A percentile compares a stretch with the other conserved stretches of the same genome.
Conservation (phyloP, 2,329 filamentous ascomycete genomes). For the Hysterium pulicare region DNA sequence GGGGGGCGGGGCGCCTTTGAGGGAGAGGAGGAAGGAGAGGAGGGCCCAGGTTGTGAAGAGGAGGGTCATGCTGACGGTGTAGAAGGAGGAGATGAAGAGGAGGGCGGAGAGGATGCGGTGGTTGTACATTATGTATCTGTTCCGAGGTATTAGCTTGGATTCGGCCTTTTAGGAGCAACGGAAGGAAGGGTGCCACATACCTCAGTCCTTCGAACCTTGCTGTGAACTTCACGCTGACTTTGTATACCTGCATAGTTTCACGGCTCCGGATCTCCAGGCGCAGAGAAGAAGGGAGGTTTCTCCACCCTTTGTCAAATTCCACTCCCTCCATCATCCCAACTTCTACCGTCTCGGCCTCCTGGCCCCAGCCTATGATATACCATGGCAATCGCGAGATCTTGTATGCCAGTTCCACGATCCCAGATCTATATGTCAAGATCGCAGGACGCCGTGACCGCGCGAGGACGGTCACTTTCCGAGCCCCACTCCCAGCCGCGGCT, state of each 20-base stretch:
- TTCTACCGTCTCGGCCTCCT: conserved; percentile 61
- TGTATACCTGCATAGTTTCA: conserved; percentile 72
- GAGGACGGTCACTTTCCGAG: conserved; percentile 24
- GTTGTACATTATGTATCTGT: conserved; percentile 79
- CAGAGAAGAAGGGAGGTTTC: conserved; percentile 52
- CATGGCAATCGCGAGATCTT: conserved; percentile 53
- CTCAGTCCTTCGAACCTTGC: conserved; percentile 72
- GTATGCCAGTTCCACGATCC: conserved; percentile 24
- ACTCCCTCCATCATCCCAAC: conserved; percentile 73
- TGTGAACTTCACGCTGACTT: conserved; percentile 63
- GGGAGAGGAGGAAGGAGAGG: conserved; percentile 44
- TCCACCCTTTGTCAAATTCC: conserved; percentile 57
- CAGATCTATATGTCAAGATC: conserved; percentile 74
- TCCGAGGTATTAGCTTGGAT: conserved; percentile 1
- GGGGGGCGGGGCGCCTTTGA: too few species aligned
- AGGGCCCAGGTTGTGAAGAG: conserved; percentile 63
- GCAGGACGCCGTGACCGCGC: conserved; percentile 65
- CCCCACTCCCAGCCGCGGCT: conserved; percentile 10
- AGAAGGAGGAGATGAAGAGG: conserved; percentile 69
- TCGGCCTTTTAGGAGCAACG: background rate
- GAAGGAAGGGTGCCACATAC: conserved; percentile 28
- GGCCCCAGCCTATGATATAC: conserved; percentile 63
- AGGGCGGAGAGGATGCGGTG: conserved; percentile 69
- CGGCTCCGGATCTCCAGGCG: conserved; percentile 68
- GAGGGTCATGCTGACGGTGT: conserved; percentile 68